Evolutionary conservation across 805 yeast genomes (phyloP).

Genomic region (Torulaspora microellipsoides): DNA sequence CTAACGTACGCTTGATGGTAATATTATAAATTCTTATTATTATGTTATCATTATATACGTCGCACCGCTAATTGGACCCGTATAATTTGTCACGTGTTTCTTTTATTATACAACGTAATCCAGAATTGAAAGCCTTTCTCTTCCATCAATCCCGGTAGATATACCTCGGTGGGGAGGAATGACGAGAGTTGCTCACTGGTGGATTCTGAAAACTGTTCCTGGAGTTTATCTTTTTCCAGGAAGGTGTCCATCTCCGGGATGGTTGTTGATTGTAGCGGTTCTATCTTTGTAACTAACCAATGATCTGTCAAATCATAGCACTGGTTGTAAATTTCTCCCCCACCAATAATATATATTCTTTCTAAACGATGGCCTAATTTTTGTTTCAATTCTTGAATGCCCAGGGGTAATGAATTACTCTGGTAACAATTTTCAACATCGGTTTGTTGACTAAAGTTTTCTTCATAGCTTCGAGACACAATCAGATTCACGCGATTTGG

Average conservation of each 20-base stretch:
- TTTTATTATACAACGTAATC: slow-evolving; percentile 55
- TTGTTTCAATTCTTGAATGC: slow-evolving; percentile 34
- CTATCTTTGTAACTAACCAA: slow-evolving; percentile 67
- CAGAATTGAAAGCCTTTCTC: slow-evolving; percentile 53
- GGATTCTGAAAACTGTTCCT: slow-evolving; percentile 21
- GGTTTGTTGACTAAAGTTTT: neutral
- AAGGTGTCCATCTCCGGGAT: slow-evolving; percentile 66
- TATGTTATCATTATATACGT: too few relatives aligned
- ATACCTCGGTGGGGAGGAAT: slow-evolving; percentile 22
- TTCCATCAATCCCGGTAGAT: slow-evolving; percentile 27
- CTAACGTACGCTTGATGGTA: too few relatives aligned
- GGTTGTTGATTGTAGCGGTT: slow-evolving; percentile 22
- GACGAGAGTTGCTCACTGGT: slow-evolving; percentile 37
- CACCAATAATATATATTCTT: slow-evolving; percentile 82
- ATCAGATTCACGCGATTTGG: slow-evolving; percentile 71
- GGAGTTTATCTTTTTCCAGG: slow-evolving; percentile 37
- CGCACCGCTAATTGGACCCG: too few relatives aligned
- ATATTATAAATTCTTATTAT: too few relatives aligned
- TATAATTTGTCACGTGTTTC: neutral
- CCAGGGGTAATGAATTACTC: slow-evolving; percentile 43
- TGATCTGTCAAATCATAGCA: slow-evolving; percentile 46
- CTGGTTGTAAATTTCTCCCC: slow-evolving; percentile 76
- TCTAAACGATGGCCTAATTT: slow-evolving; percentile 37
- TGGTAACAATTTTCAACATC: slow-evolving; percentile 26
- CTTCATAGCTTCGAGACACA: slow-evolving; percentile 46